Base-by-base conservation (phyloP, 2,329 filamentous ascomycete genomes). In the Arthrinium puccinioides region DNA sequence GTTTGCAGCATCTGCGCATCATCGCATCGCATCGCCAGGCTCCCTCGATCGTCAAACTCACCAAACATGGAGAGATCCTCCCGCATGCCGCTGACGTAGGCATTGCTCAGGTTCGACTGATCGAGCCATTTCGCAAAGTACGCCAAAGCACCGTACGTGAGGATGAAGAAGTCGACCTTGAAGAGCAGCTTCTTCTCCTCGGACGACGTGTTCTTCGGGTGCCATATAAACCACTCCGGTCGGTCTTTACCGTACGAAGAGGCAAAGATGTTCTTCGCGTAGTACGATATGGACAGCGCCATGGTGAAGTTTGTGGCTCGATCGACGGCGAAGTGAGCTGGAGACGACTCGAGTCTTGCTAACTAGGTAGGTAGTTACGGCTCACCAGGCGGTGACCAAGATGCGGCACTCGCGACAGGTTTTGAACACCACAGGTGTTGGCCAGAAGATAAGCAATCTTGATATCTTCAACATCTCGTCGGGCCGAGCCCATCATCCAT, bases 111-210 rank as follows among this genome's bases (percentile, higher is more conserved):
- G 32, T 47, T 52, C 9, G 42, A 43, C 38, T 46, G 48, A 32
- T 56, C 52, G 9, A 56, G 47, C 41, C 45, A 56, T 33, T 55
- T 56, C 16, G 43, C 37, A 31, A 55, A 53, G 36, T 53, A 55
- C 3, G 48, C 48, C 9, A 54, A 40, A 23, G 45, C 52, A 13
- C 45, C 46, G 34, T 54, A 54, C 4, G 46, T 51, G 9, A 56
- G 44, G 39, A 56, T 55, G 45, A 51, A 54, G 26, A 51, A 47
- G 35, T 56, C 54, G 21, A 56, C 48, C 41, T 56, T 55, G 47
- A 51, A 52, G 7, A 56, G 35, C 6, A 55, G 45, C 42, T 45
- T 51, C 47, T 51, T 51, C 42, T 55, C 52, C 5, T 29, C 25
- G 10, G 21, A 2, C 9, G 46, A 6, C 5, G 50, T 51, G 8